These are phyloP conservation scores for Dryas alaskensis DNA, from an alignment of 306 rosid species.

Conservation along the genomic window DNA sequence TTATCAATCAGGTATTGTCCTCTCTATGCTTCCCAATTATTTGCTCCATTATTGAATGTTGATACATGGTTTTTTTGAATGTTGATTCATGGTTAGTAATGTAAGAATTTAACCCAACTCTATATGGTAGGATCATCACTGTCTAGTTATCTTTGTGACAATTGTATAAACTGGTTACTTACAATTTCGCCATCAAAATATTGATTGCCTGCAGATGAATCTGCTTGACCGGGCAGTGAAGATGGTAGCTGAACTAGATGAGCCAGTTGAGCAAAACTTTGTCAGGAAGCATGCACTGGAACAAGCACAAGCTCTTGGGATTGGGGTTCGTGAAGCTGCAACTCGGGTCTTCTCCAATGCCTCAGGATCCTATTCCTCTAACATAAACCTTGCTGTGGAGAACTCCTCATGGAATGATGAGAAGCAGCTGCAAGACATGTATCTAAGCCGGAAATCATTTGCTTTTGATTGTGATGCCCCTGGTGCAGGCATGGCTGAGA, in stretches of 20 bases:
- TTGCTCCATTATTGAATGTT: background rate
- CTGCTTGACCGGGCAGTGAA: conserved; percentile 94
- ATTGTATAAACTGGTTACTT: conserved; percentile 16
- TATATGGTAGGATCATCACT: background rate
- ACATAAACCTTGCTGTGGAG: conserved; percentile 93
- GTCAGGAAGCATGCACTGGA: conserved; percentile 88
- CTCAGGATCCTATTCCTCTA: conserved; percentile 96
- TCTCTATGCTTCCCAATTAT: background rate
- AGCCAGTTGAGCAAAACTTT: conserved; percentile 73
- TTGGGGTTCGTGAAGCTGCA: conserved; percentile 96
- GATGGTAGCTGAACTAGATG: conserved; percentile 98
- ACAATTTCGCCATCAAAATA: background rate
- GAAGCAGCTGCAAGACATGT: conserved; percentile 99
- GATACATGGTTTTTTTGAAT: background rate
- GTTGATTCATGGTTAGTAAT: background rate
- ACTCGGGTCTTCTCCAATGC: conserved; percentile 94
- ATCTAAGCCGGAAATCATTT: conserved; percentile 88
- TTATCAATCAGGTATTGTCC: conserved; percentile 84
- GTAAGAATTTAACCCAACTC: background rate
- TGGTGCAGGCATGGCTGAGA: conserved; percentile 91
- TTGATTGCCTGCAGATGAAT: conserved; percentile 64
- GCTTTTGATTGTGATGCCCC: conserved; percentile 93
- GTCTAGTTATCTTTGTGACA: background rate
- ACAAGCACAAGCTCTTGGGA: conserved; percentile 79
- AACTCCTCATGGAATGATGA: conserved; percentile 98